Evolutionary conservation across 139 green algal genomes (phyloP).

Genomic region (Gonium pectorale): DNA sequence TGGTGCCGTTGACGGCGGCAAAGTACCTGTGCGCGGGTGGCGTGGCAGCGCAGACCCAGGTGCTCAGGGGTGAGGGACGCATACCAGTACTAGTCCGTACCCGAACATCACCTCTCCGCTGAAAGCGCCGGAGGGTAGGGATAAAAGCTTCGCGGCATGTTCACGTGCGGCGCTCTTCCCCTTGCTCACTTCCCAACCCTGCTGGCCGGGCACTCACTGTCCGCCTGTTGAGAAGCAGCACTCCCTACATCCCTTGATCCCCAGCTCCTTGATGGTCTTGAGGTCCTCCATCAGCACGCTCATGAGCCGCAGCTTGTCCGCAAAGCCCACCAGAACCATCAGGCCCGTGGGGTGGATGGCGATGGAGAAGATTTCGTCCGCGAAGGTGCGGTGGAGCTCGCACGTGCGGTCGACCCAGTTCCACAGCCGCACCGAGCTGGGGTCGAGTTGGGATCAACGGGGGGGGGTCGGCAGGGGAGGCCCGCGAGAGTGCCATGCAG

Average conservation of each 20-base stretch:
- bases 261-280: slow-evolving; percentile 74
- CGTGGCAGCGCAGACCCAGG: no score
- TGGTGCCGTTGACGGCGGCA: slow-evolving; percentile 89
- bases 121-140: no score
- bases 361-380: slow-evolving; percentile 83
- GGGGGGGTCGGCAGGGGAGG: neutral
- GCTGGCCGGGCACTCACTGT: no score
- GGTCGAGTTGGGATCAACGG: neutral
- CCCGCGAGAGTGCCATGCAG: neutral
- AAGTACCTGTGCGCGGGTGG: slow-evolving; percentile 77
- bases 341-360: slow-evolving; percentile 89
- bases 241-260: slow-evolving; percentile 85
- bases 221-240: slow-evolving; percentile 86
- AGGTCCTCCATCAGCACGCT: slow-evolving; percentile 90
- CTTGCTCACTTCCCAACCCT: no score
- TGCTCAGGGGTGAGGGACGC: no score
- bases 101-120: no score
- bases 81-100: no score
- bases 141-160: no score
- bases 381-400: slow-evolving; percentile 75
- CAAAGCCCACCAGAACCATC: slow-evolving; percentile 82
- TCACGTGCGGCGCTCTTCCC: no score
- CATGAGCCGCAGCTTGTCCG: slow-evolving; percentile 93
- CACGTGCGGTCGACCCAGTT: slow-evolving; percentile 85
- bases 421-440: slow-evolving; percentile 84